These are phyloP conservation scores for Oidiodendron maius DNA, from an alignment of 495 filamentous ascomycete genomes.

Conservation along the genomic window DNA sequence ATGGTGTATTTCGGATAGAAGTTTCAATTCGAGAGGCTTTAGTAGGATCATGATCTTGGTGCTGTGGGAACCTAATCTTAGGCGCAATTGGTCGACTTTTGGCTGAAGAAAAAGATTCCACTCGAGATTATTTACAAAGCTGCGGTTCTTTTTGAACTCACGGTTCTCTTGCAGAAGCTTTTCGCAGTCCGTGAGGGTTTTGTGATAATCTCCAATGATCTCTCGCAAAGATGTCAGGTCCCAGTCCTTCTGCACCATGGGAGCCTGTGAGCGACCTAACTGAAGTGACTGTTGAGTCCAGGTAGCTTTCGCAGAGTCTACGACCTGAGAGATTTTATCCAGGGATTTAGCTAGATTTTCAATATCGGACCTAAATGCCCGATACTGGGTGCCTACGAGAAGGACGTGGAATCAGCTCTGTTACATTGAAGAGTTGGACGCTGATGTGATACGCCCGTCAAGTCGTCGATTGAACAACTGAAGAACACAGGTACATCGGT, in stretches of 20 bases:
- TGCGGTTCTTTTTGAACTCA: constrained; percentile 10
- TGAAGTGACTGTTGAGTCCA: constrained; percentile 7
- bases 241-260: constrained; percentile 8
- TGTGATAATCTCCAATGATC: constrained; percentile 22
- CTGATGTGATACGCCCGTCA: background rate
- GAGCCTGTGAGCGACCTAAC: background rate
- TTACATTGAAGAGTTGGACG: background rate
- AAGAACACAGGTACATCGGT: background rate
- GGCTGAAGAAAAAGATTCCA: constrained; percentile 21
- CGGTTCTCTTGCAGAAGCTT: constrained; percentile 18
- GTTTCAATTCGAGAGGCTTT: constrained; percentile 20
- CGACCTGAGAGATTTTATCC: constrained; percentile 8
- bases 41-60: constrained; percentile 21
- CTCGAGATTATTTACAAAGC: constrained; percentile 16
- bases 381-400: constrained; percentile 16
- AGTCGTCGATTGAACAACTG: background rate
- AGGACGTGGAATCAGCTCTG: background rate
- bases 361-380: constrained; percentile 19
- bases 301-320: constrained; percentile 13
- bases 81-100: constrained; percentile 11
- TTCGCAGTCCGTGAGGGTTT: constrained; percentile 21
- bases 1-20: constrained; percentile 16
- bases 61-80: constrained; percentile 18
- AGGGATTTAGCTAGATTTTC: constrained; percentile 20
- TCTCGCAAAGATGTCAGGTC: constrained; percentile 15